phyloP scores from a whole-genome alignment of 2,329 filamentous ascomycete genomes.

The Sporothrix dimorphospora region DNA sequence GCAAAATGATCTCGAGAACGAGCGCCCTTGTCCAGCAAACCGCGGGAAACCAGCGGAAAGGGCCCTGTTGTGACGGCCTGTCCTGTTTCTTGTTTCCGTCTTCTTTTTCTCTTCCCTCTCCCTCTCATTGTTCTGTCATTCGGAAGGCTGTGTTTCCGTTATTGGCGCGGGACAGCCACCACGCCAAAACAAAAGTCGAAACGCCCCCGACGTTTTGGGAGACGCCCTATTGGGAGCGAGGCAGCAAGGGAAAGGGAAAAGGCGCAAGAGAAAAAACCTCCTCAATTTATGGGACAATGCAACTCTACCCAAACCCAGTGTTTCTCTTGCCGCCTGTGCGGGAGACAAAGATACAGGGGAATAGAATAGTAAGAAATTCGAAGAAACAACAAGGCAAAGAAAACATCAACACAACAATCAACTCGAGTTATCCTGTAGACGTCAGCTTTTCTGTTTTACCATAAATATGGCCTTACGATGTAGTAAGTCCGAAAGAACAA shows the following conservation, averaged over 20 bases:
- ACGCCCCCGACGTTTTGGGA: conserved; percentile 29
- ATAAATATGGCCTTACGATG: background rate
- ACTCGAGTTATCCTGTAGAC: background rate
- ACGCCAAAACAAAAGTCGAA: conserved; percentile 30
- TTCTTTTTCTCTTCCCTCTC: background rate
- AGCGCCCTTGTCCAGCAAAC: background rate
- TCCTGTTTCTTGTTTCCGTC: conserved; percentile 3
- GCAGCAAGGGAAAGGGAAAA: background rate
- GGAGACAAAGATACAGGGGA: background rate
- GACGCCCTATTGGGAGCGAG: background rate
- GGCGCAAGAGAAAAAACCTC: background rate
- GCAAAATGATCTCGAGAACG: background rate
- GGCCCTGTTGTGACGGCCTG: background rate
- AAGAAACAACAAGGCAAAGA: background rate
- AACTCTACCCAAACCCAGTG: conserved; percentile 13
- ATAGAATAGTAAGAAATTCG: background rate
- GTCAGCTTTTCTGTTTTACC: background rate
- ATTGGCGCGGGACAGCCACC: conserved; percentile 8
- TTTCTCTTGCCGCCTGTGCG: conserved; percentile 30
- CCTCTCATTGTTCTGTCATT: background rate
- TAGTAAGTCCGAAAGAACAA: background rate
- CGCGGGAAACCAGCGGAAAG: background rate
- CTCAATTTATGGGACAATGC: conserved; percentile 26
- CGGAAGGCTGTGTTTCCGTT: conserved; percentile 24
- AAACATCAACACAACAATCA: background rate